These are phyloP conservation scores for Globisporangium paddicum DNA, from an alignment of 352 stramenopile species.

Conservation along the genomic window DNA sequence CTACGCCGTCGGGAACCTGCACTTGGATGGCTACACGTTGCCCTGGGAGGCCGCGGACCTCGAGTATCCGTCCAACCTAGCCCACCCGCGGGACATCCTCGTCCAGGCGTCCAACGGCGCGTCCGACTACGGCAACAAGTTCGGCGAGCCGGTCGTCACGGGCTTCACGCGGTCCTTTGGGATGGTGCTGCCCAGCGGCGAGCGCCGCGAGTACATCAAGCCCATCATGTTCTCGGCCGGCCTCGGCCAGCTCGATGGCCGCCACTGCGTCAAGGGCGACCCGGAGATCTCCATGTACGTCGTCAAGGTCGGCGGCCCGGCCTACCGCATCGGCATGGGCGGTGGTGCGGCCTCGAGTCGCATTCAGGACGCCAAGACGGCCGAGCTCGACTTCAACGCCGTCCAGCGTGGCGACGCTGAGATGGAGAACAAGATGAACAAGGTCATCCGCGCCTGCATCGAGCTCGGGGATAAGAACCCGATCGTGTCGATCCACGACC, in stretches of 20 bases:
- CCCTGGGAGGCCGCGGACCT: constrained; percentile 95
- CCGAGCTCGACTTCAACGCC: constrained; percentile 98
- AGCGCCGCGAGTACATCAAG: constrained; percentile 99
- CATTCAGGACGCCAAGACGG: constrained; percentile 92
- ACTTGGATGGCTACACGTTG: constrained; percentile 94
- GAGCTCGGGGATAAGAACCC: constrained; percentile 97
- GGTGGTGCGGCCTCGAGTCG: constrained; percentile 95
- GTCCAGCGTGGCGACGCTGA: constrained; percentile 99
- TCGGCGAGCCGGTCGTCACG: constrained; percentile 98
- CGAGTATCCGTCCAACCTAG: constrained; percentile 89
- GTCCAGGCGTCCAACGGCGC: constrained; percentile 97
- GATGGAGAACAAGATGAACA: constrained; percentile 99
- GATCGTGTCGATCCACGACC: constrained; percentile 99
- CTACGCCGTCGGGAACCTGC: constrained; percentile 93
- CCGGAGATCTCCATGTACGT: constrained; percentile 96
- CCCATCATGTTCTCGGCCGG: constrained; percentile 99
- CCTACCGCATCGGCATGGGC: constrained; percentile 99
- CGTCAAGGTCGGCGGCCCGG: constrained; percentile 97
- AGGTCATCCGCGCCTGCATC: constrained; percentile 97
- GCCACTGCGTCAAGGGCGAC: constrained; percentile 93
- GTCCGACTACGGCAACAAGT: constrained; percentile 99
- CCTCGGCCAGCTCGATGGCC: constrained; percentile 93
- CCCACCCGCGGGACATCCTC: constrained; percentile 93
- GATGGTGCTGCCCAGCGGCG: constrained; percentile 92
- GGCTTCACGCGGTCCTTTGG: constrained; percentile 98